Base-by-base conservation (phyloP, 2,329 filamentous ascomycete species). In the Fusarium begoniae region DNA sequence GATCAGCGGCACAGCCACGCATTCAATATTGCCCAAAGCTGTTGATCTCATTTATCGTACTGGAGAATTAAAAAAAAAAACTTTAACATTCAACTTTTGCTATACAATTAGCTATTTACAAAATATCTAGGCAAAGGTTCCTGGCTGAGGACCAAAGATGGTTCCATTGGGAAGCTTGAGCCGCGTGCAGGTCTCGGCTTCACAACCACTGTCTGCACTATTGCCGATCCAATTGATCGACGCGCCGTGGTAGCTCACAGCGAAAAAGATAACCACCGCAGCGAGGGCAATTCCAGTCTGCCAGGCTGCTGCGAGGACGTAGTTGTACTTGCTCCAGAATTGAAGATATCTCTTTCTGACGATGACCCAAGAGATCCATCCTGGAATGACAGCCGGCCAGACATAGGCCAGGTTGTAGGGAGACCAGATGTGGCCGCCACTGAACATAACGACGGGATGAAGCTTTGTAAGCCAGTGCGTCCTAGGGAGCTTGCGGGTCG, bases 301-400 rank as follows among this genome's bases (percentile, higher is more conserved):
- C 66, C 85, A 83, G 3, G 85, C 81, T 2, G 86, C 85, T 2
- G 86, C 86, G 5, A 87, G 79, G 10, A 87, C 85, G 61, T 86
- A 87, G 72, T 87, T 83, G 74, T 83, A 83, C 79, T 87, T 87
- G 64, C 84, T 82, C 86, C 87, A 89, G 72, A 87, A 84, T 0
- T 75, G 81, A 22, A 86, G 81, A 72, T 84, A 86, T 17, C 85
- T 81, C 41, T 76, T 77, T 53, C 84, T 84, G 51, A 87, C 75
- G 57, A 83, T 86, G 13, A 87, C 79, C 85, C 86, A 88, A 8
- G 84, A 86, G 24, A 85, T 68, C 78, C 81, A 86, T 8, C 84
- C 86, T 8, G 88, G 81, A 6, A 85, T 82, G 2, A 88, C 83
- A 26, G 84, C 82, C 0, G 85, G 85, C 82, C 83, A 85, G 41